These are phyloP conservation scores for Aspergillus clavatus DNA, from an alignment of 2,329 filamentous ascomycete species.

Conservation along the genomic window DNA sequence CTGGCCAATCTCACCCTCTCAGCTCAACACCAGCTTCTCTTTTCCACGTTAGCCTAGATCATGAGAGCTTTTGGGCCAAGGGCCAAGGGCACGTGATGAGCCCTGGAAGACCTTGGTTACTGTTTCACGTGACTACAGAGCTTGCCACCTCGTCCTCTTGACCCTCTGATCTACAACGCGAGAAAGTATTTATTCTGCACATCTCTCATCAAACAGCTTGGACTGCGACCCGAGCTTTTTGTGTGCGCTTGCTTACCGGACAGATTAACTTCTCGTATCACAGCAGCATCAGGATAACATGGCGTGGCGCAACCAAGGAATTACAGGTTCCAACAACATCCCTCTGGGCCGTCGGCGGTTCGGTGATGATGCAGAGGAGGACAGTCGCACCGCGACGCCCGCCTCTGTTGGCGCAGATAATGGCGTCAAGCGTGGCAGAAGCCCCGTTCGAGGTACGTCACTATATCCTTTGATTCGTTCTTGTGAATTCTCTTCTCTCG, in stretches of 20 bases:
- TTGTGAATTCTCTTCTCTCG: not conserved
- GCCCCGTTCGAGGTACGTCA: slow-evolving; percentile 70
- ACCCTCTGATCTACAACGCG: not conserved
- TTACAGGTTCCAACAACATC: slow-evolving; percentile 97
- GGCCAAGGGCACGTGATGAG: not conserved
- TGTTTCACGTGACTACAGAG: slow-evolving; percentile 11
- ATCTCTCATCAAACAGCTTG: not conserved
- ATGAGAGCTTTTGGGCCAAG: no score
- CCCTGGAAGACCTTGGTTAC: no score
- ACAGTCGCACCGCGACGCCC: slow-evolving; percentile 43
- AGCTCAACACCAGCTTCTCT: no score
- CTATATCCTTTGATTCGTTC: not conserved
- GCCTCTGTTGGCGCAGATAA: slow-evolving; percentile 46
- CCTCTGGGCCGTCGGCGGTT: slow-evolving; percentile 83
- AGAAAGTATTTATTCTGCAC: not conserved
- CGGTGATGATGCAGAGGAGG: slow-evolving; percentile 54
- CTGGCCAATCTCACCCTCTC: no score
- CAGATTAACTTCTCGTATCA: slow-evolving; percentile 6
- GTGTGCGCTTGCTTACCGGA: slow-evolving; percentile 3
- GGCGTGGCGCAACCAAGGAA: slow-evolving; percentile 68
- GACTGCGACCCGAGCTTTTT: not conserved
- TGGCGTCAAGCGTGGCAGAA: slow-evolving; percentile 78
- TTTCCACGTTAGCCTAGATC: no score
- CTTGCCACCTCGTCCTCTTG: slow-evolving; percentile 9
- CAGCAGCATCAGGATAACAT: slow-evolving; percentile 34